Conservation (phyloP, 176 grass and related monocot genomes). For the Rhipidocladum racemiflorum region DNA sequence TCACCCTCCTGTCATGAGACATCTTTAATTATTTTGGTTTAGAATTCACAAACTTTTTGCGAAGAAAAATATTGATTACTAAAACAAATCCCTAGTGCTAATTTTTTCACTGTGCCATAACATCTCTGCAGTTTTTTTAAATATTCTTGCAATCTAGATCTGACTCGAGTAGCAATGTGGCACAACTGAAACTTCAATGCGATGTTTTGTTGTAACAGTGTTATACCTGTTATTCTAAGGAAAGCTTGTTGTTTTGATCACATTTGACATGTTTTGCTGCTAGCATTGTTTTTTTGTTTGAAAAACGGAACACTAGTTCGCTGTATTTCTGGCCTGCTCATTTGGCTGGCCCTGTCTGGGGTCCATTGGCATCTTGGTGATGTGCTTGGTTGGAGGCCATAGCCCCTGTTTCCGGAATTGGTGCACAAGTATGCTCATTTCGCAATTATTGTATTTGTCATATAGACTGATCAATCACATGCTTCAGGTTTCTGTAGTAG, state of each 20-base stretch:
- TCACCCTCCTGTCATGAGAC: background rate
- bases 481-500: background rate
- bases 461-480: background rate
- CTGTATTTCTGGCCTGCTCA: slow-evolving; percentile 99
- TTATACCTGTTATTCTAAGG: background rate
- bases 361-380: slow-evolving; percentile 93
- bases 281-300: background rate
- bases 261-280: background rate
- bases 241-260: background rate
- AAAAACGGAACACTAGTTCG: slow-evolving; percentile 81
- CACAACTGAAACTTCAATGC: background rate
- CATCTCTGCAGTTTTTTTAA: background rate
- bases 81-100: background rate
- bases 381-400: slow-evolving; percentile 98
- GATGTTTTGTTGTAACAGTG: background rate
- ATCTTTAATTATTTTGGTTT: background rate
- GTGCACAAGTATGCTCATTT: slow-evolving; percentile 65
- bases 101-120: background rate
- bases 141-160: background rate
- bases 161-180: background rate
- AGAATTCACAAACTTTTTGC: background rate
- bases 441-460: background rate
- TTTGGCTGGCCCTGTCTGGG: slow-evolving; percentile 90
- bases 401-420: slow-evolving; percentile 85
- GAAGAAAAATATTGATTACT: background rate